Conservation (phyloP, 148 eudicot species). For the Beta vulgaris region DNA sequence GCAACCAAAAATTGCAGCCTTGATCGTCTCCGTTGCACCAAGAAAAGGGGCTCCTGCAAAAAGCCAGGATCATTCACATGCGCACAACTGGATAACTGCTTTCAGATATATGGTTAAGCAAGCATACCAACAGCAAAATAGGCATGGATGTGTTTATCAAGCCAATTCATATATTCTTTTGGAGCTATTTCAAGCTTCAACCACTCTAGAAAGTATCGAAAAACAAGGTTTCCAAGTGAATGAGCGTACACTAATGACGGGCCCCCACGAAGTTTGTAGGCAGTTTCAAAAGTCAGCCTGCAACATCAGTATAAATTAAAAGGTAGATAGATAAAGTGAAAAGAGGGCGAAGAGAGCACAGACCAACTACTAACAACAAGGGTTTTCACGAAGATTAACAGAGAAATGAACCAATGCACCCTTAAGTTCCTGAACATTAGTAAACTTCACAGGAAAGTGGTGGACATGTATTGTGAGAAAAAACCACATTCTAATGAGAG, state of each 20-base stretch:
- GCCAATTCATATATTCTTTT: conserved; percentile 77
- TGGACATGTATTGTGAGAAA: background rate
- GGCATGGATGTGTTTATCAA: conserved; percentile 94
- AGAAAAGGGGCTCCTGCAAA: conserved; percentile 85
- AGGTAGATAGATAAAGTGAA: background rate
- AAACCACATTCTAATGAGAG: background rate
- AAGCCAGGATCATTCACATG: conserved; percentile 1
- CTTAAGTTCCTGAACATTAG: background rate
- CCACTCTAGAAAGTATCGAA: conserved; percentile 97
- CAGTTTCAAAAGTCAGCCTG: conserved; percentile 96
- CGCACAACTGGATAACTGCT: background rate
- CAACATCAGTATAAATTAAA: conserved; percentile 21
- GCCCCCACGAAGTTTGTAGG: conserved; percentile 90
- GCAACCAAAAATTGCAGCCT: conserved; percentile 74
- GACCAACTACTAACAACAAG: background rate
- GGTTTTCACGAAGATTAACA: conserved; percentile 1
- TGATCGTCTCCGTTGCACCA: conserved; percentile 72
- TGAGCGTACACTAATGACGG: conserved; percentile 95
- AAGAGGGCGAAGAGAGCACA: conserved; percentile 1
- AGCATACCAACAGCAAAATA: conserved; percentile 97
- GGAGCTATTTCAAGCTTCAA: conserved; percentile 95
- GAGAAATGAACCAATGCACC: conserved; percentile 7
- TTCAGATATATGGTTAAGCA: conserved; percentile 6
- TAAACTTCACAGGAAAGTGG: conserved; percentile 11
- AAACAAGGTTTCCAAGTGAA: conserved; percentile 90